phyloP scores from a whole-genome alignment of 495 filamentous ascomycete genomes.

The Usnea hakonensis region DNA sequence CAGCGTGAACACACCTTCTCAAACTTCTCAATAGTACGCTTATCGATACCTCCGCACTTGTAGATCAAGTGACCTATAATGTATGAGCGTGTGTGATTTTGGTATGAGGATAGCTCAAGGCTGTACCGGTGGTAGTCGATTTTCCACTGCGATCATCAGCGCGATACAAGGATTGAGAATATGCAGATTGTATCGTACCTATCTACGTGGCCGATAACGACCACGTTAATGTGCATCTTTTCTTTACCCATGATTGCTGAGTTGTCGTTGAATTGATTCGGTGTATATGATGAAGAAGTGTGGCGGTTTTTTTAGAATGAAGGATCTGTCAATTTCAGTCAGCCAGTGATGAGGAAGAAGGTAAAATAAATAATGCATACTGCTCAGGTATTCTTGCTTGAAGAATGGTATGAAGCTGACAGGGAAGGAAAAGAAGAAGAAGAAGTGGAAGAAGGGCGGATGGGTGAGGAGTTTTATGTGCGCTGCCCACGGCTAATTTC shows the following conservation, averaged over 20 bases:
- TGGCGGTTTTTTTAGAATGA: not conserved
- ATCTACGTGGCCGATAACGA: slow-evolving; percentile 96
- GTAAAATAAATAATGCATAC: not conserved
- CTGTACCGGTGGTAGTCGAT: slow-evolving; percentile 85
- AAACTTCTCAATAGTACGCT: slow-evolving; percentile 99
- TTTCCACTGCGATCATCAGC: slow-evolving; percentile 97
- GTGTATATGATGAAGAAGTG: not conserved
- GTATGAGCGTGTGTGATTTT: slow-evolving; percentile 28
- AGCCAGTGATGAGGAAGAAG: not conserved
- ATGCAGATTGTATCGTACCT: not conserved
- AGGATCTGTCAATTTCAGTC: not conserved
- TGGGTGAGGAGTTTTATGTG: slow-evolving; percentile 6
- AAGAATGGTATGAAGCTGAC: slow-evolving; percentile 2
- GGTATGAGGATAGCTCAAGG: slow-evolving; percentile 19
- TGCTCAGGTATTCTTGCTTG: slow-evolving; percentile 12
- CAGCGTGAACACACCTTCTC: slow-evolving; percentile 68
- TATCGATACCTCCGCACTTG: slow-evolving; percentile 99
- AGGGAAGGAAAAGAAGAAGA: slow-evolving; percentile 6
- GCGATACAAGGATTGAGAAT: slow-evolving; percentile 28
- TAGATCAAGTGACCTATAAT: slow-evolving; percentile 87
- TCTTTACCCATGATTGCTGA: slow-evolving; percentile 59
- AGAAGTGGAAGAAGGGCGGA: not conserved
- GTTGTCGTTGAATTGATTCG: not conserved
- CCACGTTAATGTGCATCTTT: slow-evolving; percentile 89
- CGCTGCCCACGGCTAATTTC: not conserved